A percentile compares a stretch with the other conserved stretches of the same genome.
Conservation (phyloP, 2,329 filamentous ascomycete species). For the Sporothrix brunneoviolacea region DNA sequence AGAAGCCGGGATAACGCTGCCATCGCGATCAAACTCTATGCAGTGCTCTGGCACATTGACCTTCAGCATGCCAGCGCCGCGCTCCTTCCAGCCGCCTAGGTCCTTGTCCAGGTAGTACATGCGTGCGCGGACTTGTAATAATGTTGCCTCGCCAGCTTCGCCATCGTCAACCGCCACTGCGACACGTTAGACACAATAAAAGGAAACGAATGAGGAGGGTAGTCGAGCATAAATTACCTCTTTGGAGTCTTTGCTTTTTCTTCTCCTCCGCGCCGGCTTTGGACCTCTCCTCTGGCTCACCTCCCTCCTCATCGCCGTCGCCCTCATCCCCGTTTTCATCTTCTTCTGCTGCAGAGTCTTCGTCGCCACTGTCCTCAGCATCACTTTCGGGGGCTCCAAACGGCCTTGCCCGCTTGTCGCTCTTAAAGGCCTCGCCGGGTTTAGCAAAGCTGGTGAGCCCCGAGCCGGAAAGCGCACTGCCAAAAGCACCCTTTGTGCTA, state of each 20-base stretch:
- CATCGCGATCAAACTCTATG: conserved; percentile 44
- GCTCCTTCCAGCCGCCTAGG: conserved; percentile 77
- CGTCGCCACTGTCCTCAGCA: conserved; percentile 44
- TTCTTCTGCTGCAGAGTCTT: conserved; percentile 29
- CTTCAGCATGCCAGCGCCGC: conserved; percentile 76
- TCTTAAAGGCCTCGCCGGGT: conserved; percentile 46
- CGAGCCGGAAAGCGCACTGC: conserved; percentile 31
- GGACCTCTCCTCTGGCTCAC: conserved; percentile 5
- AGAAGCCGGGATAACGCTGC: conserved; percentile 18
- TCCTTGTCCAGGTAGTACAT: conserved; percentile 71
- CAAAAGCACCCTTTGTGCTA: conserved; percentile 30
- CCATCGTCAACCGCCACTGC: conserved; percentile 72
- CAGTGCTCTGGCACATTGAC: conserved; percentile 64
- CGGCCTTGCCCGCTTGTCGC: conserved; percentile 58
- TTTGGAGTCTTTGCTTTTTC: conserved; percentile 60
- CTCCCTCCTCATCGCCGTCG: conserved; percentile 36
- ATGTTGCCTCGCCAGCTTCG: conserved; percentile 71
- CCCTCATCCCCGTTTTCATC: conserved; percentile 45
- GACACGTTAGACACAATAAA: conserved; percentile 21
- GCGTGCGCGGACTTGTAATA: conserved; percentile 59
- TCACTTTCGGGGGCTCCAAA: conserved; percentile 73
- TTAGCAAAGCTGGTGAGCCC: conserved; percentile 66
- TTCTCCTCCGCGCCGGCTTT: conserved; percentile 47
- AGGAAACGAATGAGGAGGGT: neutral
- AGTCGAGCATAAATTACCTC: conserved; percentile 46